These are phyloP conservation scores for Phytopythium ostracodes DNA, from an alignment of 352 stramenopile species.

Conservation along the genomic window DNA sequence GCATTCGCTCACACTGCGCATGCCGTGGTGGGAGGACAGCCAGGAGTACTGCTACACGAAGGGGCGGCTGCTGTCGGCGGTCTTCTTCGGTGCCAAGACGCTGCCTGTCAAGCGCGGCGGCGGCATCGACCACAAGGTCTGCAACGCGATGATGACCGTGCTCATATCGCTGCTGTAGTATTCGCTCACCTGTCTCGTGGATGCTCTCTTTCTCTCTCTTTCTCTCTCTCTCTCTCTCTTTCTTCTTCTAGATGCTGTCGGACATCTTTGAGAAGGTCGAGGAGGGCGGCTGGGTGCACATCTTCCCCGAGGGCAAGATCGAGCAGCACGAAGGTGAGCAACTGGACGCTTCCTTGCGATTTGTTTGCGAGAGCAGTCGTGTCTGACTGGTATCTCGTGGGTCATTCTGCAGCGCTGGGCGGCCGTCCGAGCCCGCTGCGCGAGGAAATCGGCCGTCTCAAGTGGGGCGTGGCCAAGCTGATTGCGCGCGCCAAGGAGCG, in stretches of 20 bases:
- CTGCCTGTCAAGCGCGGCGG: slow-evolving; percentile 69
- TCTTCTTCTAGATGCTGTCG: slow-evolving; percentile 64
- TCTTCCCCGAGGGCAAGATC: slow-evolving; percentile 88
- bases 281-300: slow-evolving; percentile 78
- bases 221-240: too few species aligned
- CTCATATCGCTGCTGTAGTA: not conserved
- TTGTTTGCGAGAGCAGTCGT: too few species aligned
- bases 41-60: slow-evolving; percentile 86
- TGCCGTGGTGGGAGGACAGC: slow-evolving; percentile 19
- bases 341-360: too few species aligned
- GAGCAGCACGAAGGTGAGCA: slow-evolving; percentile 48
- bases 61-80: slow-evolving; percentile 33
- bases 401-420: slow-evolving; percentile 43
- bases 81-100: slow-evolving; percentile 73
- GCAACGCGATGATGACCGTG: not conserved
- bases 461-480: slow-evolving; percentile 86
- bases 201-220: too few species aligned
- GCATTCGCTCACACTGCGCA: not conserved
- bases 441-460: slow-evolving; percentile 77
- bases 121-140: slow-evolving; percentile 63
- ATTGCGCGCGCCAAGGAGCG: slow-evolving; percentile 66
- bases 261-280: slow-evolving; percentile 80
- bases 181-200: not conserved
- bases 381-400: too few species aligned
- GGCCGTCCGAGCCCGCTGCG: slow-evolving; percentile 52